Evolutionary conservation across 495 filamentous ascomycete species (phyloP), one percentile per base, ranked within the genome.

Genomic region (Talaromyces wortmannii): DNA sequence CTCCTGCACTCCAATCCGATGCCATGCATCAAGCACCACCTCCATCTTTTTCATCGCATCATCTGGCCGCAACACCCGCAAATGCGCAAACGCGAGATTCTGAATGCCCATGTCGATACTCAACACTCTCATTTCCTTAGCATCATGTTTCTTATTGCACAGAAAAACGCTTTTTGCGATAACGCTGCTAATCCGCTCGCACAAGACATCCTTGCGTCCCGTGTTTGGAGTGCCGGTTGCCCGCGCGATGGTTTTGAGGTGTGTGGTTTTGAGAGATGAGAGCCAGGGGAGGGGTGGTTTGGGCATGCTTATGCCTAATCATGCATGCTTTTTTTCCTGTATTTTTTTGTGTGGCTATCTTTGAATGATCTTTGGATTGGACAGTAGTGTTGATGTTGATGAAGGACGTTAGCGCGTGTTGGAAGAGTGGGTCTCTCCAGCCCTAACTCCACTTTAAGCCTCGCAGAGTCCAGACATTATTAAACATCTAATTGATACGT

Each of bases 41-140:
- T 30, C 7, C 12, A 16, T 18, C 29, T 5, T 2, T 31, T 10
- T 29, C 11, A 16, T 11, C 0, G 8, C 5, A 1, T 5, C 31
- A 6, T 11, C 42, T 36, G 11, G 40, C 3, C 23, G 18, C 30
- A 2, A 57, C 13, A 74, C 61, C 0, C 57, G 31, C n/a, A 77
- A 47, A 67, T 72, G 65, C 36, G 72, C 70, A 59, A 85, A 90
- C 12, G 90, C 92, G 13, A 96, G 73, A 70, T 94, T 95, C 44
- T 82, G 81, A 61, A 97, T 85, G 45, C 91, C 90, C 80, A 96
- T 84, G 69, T 96, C 90, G 61, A 94, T 86, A 65, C 89, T 91
- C 18, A 97, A 65, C 48, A 97, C 80, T 31, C 77, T 75, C 56
- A 63, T 16, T 31, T 55, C 47, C 43, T 44, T 13, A 11, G n/a